phyloP scores from a whole-genome alignment of 345 rosid species.

The Camelina sativa region DNA sequence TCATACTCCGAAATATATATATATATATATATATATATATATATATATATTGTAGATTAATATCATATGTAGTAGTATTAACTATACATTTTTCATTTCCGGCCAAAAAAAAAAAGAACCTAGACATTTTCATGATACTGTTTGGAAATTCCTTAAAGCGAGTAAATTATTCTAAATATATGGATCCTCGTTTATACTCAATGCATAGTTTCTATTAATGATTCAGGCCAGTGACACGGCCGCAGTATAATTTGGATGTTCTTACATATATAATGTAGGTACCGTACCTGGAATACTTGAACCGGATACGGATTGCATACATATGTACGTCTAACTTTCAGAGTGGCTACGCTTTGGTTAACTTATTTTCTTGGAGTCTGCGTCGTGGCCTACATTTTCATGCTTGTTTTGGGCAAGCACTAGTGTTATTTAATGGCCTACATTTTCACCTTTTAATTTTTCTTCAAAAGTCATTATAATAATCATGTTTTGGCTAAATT shows the following conservation, averaged over 20 bases:
- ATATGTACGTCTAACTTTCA: not conserved
- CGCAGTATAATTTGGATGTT: not conserved
- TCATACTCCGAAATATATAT: too few species aligned
- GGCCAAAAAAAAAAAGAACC: too few species aligned
- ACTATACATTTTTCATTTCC: too few species aligned
- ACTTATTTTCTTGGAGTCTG: conserved; percentile 30
- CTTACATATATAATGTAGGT: not conserved
- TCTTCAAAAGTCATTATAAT: not conserved
- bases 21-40: too few species aligned
- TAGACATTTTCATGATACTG: too few species aligned
- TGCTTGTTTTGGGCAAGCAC: conserved; percentile 15
- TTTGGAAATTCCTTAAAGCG: too few species aligned
- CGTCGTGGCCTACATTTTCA: conserved; percentile 30
- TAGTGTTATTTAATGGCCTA: conserved; percentile 17
- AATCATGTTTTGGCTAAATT: conserved; percentile 14
- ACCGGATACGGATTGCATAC: not conserved
- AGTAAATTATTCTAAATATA: too few species aligned
- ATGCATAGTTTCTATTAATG: too few species aligned
- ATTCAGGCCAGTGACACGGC: too few species aligned
- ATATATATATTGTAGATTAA: too few species aligned
- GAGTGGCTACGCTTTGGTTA: not conserved
- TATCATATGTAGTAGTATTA: too few species aligned
- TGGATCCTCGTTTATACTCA: too few species aligned
- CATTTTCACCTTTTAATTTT: not conserved
- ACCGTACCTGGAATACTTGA: not conserved